phyloP scores from a whole-genome alignment of 441 rosid genomes.

The Theobroma grandiflorum region DNA sequence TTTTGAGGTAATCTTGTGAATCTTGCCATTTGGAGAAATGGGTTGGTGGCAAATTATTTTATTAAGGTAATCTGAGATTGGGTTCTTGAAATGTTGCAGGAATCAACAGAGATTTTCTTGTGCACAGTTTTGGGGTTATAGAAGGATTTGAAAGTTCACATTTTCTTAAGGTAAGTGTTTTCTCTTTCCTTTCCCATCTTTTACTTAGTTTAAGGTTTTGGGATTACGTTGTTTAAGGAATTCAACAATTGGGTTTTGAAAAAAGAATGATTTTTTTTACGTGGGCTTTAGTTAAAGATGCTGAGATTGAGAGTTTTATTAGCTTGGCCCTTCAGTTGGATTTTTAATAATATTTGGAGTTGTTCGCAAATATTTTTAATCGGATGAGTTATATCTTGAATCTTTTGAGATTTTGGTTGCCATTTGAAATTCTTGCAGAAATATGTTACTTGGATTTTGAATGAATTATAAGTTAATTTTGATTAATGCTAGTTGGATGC shows the following conservation, averaged over 20 bases:
- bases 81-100: slow-evolving; percentile 32
- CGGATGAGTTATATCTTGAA: not conserved
- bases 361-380: not conserved
- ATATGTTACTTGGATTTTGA: slow-evolving; percentile 13
- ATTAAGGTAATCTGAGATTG: slow-evolving; percentile 37
- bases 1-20: not conserved
- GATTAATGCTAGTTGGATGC: slow-evolving; percentile 7
- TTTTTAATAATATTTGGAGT: not conserved
- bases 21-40: slow-evolving; percentile 33
- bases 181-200: slow-evolving; percentile 10
- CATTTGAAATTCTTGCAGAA: not conserved
- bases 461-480: not conserved
- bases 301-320: slow-evolving; percentile 9
- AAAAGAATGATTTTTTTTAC: not conserved
- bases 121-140: slow-evolving; percentile 11
- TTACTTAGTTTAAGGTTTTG: slow-evolving; percentile 28
- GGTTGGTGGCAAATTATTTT: slow-evolving; percentile 25
- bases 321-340: not conserved
- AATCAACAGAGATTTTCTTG: slow-evolving; percentile 16
- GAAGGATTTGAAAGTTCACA: not conserved
- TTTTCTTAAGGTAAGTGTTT: slow-evolving; percentile 28
- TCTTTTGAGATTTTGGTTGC: slow-evolving; percentile 1
- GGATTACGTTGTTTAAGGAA: slow-evolving; percentile 27
- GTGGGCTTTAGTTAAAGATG: not conserved
- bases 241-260: not conserved